Conservation (phyloP, 139 green algal species). For the Chlamydomonas applanata region DNA sequence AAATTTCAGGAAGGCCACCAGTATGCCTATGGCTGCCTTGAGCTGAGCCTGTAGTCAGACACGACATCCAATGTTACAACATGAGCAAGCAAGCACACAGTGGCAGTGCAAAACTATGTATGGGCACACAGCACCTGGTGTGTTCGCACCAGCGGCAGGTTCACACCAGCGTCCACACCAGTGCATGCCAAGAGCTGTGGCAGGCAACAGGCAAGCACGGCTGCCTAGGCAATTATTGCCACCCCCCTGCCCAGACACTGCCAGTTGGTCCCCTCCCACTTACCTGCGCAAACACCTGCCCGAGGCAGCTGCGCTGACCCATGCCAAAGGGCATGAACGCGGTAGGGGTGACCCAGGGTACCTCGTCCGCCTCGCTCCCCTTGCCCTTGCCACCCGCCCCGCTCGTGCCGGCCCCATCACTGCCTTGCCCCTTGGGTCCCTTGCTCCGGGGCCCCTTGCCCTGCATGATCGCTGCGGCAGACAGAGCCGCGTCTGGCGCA, state of each 20-base stretch:
- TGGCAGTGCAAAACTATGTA: too few species aligned
- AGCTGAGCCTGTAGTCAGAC: conserved; percentile 13
- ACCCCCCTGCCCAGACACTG: too few species aligned
- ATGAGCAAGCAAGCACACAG: too few species aligned
- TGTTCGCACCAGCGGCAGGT: background rate
- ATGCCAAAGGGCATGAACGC: conserved; percentile 37
- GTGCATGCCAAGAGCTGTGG: background rate
- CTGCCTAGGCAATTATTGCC: too few species aligned
- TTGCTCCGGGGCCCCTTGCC: background rate
- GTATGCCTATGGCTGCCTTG: conserved; percentile 26
- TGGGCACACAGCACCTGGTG: too few species aligned
- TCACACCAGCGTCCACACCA: background rate
- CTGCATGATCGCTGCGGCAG: background rate
- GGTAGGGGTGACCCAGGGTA: conserved; percentile 7
- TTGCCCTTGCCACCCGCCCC: background rate
- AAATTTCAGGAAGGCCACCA: conserved; percentile 20
- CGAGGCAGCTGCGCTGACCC: conserved; percentile 26
- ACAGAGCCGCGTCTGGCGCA: background rate
- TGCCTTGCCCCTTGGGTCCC: too few species aligned
- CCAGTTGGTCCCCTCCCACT: background rate
- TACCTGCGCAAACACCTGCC: conserved; percentile 21
- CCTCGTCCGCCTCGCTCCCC: background rate
- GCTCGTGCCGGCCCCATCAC: too few species aligned
- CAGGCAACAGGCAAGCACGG: background rate
- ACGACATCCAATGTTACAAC: too few species aligned